Conservation (phyloP, 352 stramenopile genomes). For the Aphanomyces stellatus region DNA sequence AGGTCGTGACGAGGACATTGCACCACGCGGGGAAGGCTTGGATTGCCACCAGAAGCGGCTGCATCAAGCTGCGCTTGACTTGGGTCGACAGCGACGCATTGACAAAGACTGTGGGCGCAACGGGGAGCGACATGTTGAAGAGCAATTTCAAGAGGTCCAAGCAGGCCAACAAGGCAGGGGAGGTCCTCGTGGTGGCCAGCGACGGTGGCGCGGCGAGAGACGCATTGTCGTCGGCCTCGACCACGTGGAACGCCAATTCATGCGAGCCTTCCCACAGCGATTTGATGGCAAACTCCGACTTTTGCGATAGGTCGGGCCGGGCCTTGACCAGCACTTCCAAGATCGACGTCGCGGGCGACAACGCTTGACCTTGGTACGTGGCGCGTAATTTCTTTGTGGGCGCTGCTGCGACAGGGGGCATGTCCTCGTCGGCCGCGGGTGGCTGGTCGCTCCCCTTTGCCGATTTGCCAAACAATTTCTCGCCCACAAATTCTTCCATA, state of each 20-base stretch:
- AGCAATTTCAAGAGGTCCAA: not conserved
- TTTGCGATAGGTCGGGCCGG: not conserved
- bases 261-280: not conserved
- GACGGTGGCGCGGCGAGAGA: not conserved
- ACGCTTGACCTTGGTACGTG: slow-evolving; percentile 28
- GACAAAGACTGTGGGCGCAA: not conserved
- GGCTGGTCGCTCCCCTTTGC: slow-evolving; percentile 24
- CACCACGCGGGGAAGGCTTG: slow-evolving; percentile 50
- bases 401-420: slow-evolving; percentile 23
- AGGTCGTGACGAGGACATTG: slow-evolving; percentile 42
- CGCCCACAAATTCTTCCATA: slow-evolving; percentile 66
- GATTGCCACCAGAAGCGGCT: slow-evolving; percentile 55
- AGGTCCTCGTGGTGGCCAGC: too few relatives aligned
- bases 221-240: not conserved
- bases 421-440: slow-evolving; percentile 22
- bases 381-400: slow-evolving; percentile 37
- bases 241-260: not conserved
- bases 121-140: not conserved
- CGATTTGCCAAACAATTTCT: slow-evolving; percentile 47
- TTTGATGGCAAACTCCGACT: not conserved
- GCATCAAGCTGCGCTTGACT: slow-evolving; percentile 25
- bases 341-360: slow-evolving; percentile 42
- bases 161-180: not conserved
- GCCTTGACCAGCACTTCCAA: slow-evolving; percentile 45
- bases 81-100: not conserved